Evolutionary conservation across 805 yeast genomes (phyloP).

Genomic region (Schizosaccharomyces cryophilus): DNA sequence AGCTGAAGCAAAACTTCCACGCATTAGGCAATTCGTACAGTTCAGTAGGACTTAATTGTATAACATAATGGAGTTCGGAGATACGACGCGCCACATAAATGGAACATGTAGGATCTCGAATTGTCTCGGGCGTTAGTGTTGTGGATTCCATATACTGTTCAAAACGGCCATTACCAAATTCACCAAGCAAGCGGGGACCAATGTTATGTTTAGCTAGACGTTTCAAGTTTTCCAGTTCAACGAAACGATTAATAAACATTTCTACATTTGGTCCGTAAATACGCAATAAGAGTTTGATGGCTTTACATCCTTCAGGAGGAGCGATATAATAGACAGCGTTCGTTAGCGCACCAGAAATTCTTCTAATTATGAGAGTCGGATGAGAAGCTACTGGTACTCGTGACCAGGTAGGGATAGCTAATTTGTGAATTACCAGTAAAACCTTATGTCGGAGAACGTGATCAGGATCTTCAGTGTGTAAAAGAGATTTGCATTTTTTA

Average conservation of each 20-base stretch:
- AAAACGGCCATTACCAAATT: slow-evolving; percentile 75
- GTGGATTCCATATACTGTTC: slow-evolving; percentile 76
- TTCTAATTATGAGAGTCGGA: slow-evolving; percentile 23
- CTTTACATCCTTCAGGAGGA: slow-evolving; percentile 13
- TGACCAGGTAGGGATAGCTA: slow-evolving; percentile 64
- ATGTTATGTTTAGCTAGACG: slow-evolving; percentile 54
- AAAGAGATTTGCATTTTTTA: not conserved
- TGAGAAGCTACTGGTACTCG: slow-evolving; percentile 20
- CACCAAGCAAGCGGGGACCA: slow-evolving; percentile 75
- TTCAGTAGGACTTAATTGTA: slow-evolving; percentile 37
- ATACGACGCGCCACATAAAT: slow-evolving; percentile 82
- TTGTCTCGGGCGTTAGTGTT: slow-evolving; percentile 47
- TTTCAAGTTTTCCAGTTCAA: slow-evolving; percentile 46
- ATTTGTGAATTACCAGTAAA: slow-evolving; percentile 30
- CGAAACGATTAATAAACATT: slow-evolving; percentile 61
- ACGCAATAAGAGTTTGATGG: slow-evolving; percentile 33
- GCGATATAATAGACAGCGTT: slow-evolving; percentile 55
- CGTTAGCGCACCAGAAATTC: slow-evolving; percentile 84
- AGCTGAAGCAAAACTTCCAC: slow-evolving; percentile 47
- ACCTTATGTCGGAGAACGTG: slow-evolving; percentile 10
- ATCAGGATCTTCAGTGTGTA: not conserved
- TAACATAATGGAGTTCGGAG: slow-evolving; percentile 76
- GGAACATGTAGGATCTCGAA: slow-evolving; percentile 50
- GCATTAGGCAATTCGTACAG: slow-evolving; percentile 33
- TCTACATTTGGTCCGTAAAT: slow-evolving; percentile 77